Conservation (phyloP, 164 flowering plant genomes). For the Annona squamosa region DNA sequence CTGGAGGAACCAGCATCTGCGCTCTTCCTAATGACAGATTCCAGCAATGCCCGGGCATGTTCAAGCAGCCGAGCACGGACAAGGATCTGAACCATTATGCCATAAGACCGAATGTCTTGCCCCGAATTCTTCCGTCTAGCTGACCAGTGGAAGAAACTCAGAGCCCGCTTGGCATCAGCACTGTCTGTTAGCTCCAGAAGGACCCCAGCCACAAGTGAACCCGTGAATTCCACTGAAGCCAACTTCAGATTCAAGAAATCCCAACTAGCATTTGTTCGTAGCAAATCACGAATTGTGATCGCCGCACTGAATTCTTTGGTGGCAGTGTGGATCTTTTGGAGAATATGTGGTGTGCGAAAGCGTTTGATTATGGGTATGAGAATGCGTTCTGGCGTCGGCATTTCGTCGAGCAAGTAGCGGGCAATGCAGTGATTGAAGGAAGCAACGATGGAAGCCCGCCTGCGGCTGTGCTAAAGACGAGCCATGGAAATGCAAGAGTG, state of each 20-base stretch:
- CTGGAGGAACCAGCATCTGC: constrained; percentile 8
- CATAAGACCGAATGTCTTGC: constrained; percentile 46
- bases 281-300: constrained; percentile 25
- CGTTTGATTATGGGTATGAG: background rate
- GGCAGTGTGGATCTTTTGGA: background rate
- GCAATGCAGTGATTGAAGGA: background rate
- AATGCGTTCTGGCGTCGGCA: background rate
- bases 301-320: background rate
- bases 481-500: background rate
- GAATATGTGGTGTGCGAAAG: background rate
- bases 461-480: background rate
- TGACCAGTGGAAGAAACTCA: constrained; percentile 84
- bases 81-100: constrained; percentile 48
- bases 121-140: constrained; percentile 22
- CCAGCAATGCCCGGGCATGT: constrained; percentile 59
- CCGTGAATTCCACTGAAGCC: constrained; percentile 23
- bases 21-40: constrained; percentile 35
- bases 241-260: constrained; percentile 29
- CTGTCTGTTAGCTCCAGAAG: constrained; percentile 58
- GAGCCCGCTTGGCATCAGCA: constrained; percentile 44
- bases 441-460: background rate
- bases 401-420: background rate
- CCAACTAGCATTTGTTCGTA: constrained; percentile 47
- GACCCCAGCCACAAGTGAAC: constrained; percentile 32
- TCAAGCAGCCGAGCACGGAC: constrained; percentile 40